Conservation (phyloP, 805 yeast species). For the Hanseniaspora pseudoguilliermondii region DNA sequence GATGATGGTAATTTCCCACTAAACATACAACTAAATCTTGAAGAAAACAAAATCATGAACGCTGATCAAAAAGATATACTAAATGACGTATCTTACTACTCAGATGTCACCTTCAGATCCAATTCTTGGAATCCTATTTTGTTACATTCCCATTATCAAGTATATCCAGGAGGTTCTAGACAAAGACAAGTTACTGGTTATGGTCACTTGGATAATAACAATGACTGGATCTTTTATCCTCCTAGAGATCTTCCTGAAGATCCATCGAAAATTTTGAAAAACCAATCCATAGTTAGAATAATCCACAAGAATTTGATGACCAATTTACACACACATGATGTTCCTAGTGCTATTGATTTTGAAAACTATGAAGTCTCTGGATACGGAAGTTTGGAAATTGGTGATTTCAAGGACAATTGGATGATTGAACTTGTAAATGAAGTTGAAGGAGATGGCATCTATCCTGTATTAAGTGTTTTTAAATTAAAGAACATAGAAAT, state of each 20-base stretch:
- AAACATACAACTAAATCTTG: slow-evolving; percentile 74
- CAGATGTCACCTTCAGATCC: slow-evolving; percentile 34
- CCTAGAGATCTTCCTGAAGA: slow-evolving; percentile 30
- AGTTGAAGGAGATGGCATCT: slow-evolving; percentile 36
- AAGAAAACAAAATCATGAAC: slow-evolving; percentile 45
- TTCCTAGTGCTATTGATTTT: slow-evolving; percentile 49
- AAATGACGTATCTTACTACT: slow-evolving; percentile 51
- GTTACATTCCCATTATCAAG: slow-evolving; percentile 61
- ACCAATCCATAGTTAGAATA: slow-evolving; percentile 52
- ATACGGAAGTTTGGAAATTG: slow-evolving; percentile 52
- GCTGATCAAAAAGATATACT: slow-evolving; percentile 36
- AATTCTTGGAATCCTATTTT: slow-evolving; percentile 67
- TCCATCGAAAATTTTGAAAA: slow-evolving; percentile 28
- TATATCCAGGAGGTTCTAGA: slow-evolving; percentile 62
- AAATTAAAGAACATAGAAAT: slow-evolving; percentile 55
- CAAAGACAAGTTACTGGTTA: slow-evolving; percentile 75
- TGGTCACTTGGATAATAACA: slow-evolving; percentile 61
- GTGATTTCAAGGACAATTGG: slow-evolving; percentile 72
- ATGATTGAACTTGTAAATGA: slow-evolving; percentile 55
- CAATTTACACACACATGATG: slow-evolving; percentile 60
- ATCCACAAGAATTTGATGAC: slow-evolving; percentile 49
- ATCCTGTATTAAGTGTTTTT: slow-evolving; percentile 74
- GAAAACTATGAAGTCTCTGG: slow-evolving; percentile 54
- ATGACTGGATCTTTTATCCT: slow-evolving; percentile 52
- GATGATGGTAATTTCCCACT: slow-evolving; percentile 90